Percentiles rank a stretch among this genome's conserved stretches.
These are phyloP conservation scores for Rhodofomes roseus DNA, from an alignment of 1,284 basidiomycete species.

Conservation along the genomic window DNA sequence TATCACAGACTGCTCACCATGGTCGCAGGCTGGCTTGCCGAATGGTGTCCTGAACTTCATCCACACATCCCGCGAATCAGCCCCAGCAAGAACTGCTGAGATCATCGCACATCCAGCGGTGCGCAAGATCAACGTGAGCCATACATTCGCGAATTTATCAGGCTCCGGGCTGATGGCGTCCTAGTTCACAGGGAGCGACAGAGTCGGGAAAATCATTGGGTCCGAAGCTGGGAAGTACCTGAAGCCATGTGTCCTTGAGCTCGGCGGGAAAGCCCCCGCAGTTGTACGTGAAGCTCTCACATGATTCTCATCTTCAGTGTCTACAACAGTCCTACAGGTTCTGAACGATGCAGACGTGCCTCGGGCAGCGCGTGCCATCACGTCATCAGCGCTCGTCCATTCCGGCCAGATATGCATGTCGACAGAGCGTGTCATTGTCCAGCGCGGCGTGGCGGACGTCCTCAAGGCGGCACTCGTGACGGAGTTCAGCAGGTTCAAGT, in stretches of 20 bases:
- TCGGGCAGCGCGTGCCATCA: constrained; percentile 51
- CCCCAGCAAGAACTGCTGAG: constrained; percentile 10
- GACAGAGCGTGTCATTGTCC: constrained; percentile 54
- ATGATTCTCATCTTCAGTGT: background rate
- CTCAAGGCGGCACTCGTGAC: constrained; percentile 22
- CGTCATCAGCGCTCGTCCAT: constrained; percentile 55
- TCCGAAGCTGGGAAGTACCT: constrained; percentile 18
- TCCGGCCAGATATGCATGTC: constrained; percentile 73
- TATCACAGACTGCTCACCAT: background rate
- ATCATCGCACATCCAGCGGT: constrained; percentile 17
- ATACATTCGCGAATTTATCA: background rate
- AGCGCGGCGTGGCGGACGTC: constrained; percentile 13
- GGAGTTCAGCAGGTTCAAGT: constrained; percentile 36
- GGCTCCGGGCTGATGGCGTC: background rate
- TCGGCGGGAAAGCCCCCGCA: constrained; percentile 56
- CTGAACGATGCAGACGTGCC: constrained; percentile 59
- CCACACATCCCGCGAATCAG: constrained; percentile 8
- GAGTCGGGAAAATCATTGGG: constrained; percentile 17
- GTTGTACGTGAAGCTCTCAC: constrained; percentile 38
- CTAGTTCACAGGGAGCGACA: constrained; percentile 19
- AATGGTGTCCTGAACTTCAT: constrained; percentile 16
- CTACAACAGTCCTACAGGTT: constrained; percentile 32
- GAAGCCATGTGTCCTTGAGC: constrained; percentile 19
- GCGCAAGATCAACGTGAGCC: constrained; percentile 14
- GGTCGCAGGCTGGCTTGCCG: constrained; percentile 14